A percentile compares a stretch with the other conserved stretches of the same genome.
phyloP scores from a whole-genome alignment of 768 basidiomycete genomes.

The Kwoniella bestiolae region DNA sequence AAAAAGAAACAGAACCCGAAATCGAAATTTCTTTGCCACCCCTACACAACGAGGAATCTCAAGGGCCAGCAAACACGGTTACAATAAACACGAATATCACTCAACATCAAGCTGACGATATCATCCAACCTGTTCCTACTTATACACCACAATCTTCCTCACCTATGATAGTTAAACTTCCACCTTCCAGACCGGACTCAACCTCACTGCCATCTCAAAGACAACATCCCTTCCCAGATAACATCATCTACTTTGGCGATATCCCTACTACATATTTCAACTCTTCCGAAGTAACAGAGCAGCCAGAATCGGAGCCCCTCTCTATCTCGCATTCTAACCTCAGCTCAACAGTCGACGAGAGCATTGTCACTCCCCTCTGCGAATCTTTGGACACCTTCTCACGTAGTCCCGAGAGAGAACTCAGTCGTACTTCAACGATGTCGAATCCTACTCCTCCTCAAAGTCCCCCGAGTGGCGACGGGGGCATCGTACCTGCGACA shows the following conservation, averaged over 20 bases:
- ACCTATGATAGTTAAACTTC: constrained; percentile 1
- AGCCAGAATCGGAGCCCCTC: neutral
- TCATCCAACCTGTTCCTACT: neutral
- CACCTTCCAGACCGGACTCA: constrained; percentile 3
- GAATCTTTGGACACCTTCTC: neutral
- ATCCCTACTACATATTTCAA: neutral
- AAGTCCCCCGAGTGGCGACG: neutral
- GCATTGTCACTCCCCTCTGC: neutral
- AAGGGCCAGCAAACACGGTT: too few species aligned
- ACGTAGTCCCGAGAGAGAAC: neutral
- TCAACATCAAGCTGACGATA: neutral
- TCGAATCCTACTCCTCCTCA: constrained; percentile 4
- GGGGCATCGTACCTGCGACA: too few species aligned
- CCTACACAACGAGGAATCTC: too few species aligned
- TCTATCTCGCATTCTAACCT: neutral
- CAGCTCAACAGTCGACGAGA: neutral
- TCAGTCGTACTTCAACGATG: neutral
- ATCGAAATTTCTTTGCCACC: too few species aligned
- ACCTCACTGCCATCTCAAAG: neutral
- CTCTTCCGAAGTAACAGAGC: neutral
- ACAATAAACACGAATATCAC: neutral
- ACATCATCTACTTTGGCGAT: neutral
- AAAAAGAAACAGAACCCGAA: too few species aligned
- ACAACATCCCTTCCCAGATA: neutral
- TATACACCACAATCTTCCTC: too few species aligned